Evolutionary conservation across 2,329 filamentous ascomycete genomes (phyloP).

Genomic region (Penicillium griseofulvum): DNA sequence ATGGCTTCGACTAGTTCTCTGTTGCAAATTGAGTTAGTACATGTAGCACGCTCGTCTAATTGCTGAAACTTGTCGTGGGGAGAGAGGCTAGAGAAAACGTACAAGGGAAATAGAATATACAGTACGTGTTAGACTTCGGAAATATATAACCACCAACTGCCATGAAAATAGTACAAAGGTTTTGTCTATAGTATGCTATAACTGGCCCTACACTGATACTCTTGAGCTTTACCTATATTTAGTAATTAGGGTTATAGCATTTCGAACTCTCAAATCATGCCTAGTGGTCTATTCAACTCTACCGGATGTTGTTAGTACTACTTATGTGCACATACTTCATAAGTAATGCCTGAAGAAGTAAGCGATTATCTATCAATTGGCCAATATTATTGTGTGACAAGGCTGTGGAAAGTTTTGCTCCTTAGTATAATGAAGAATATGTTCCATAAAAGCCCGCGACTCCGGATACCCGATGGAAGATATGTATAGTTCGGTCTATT

Average conservation of each 20-base stretch:
- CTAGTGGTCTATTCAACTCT: no score
- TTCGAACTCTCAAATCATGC: not conserved
- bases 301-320: not conserved
- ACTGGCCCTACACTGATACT: not conserved
- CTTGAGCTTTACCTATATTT: not conserved
- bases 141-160: no score
- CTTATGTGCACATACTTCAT: not conserved
- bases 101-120: no score
- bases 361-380: not conserved
- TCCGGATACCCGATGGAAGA: not conserved
- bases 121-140: not conserved
- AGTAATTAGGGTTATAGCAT: not conserved
- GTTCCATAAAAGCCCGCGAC: not conserved
- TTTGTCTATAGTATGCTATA: no score
- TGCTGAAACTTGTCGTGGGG: rapidly evolving
- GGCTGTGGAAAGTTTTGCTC: not conserved
- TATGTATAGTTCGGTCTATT: not conserved
- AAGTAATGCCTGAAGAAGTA: not conserved
- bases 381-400: not conserved
- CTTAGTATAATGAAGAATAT: not conserved
- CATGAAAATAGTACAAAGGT: no score
- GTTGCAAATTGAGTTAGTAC: not conserved
- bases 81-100: not conserved
- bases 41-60: not conserved
- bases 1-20: not conserved